Conservation (phyloP, 345 rosid species). For the Raphanus raphanistrum region DNA sequence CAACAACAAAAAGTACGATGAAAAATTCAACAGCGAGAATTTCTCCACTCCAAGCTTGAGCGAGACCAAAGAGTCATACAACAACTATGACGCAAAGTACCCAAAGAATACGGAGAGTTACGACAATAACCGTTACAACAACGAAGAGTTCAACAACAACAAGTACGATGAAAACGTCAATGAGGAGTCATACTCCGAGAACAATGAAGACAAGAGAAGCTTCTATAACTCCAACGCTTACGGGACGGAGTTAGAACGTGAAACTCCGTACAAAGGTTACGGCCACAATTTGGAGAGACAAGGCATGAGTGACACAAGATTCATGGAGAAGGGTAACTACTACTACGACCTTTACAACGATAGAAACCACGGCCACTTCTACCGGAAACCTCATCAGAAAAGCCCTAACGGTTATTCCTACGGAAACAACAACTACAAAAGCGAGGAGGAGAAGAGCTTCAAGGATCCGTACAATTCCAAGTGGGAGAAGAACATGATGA, state of each 20-base stretch:
- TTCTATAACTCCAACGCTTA: constrained; percentile 38
- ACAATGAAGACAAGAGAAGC: constrained; percentile 23
- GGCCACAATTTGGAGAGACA: constrained; percentile 38
- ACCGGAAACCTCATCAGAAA: constrained; percentile 16
- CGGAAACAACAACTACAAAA: constrained; percentile 8
- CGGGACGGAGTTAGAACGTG: constrained; percentile 36
- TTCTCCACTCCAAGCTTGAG: constrained; percentile 38
- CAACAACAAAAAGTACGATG: constrained; percentile 32
- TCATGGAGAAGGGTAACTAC: constrained; percentile 48
- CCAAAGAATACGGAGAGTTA: constrained; percentile 23
- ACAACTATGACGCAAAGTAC: constrained; percentile 33
- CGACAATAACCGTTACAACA: not conserved
- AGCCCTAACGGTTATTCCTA: constrained; percentile 25
- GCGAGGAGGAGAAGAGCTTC: constrained; percentile 20
- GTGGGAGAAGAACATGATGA: constrained; percentile 36
- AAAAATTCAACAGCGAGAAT: constrained; percentile 18
- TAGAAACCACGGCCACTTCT: constrained; percentile 35
- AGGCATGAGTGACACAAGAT: constrained; percentile 53
- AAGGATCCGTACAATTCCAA: constrained; percentile 34
- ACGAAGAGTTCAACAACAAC: constrained; percentile 7
- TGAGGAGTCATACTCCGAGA: constrained; percentile 17
- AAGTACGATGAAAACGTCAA: constrained; percentile 21
- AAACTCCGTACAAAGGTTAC: constrained; percentile 35
- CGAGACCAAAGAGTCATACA: constrained; percentile 32
- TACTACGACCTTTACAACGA: constrained; percentile 38